Evolutionary conservation across 768 basidiomycete genomes (phyloP), one percentile per base, ranked within the genome.

Genomic region (Termitomyces sp.): DNA sequence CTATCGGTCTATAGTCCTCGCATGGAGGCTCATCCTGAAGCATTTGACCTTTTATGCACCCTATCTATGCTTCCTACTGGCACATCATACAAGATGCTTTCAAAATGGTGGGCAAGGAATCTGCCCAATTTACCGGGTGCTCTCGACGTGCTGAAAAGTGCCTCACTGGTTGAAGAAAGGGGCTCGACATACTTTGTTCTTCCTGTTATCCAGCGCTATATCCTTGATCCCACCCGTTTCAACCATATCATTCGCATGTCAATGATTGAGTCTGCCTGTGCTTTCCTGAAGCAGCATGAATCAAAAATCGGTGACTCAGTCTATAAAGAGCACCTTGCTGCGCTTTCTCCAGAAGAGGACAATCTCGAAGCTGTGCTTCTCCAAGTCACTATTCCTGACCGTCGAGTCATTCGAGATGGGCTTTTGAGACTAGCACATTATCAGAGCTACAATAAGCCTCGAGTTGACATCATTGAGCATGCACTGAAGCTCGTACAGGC

Each of bases 181-280:
- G 33, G n/a, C 1, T 59, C 54, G 1, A 60, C 59, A 3, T 55
- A 54, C 39, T 64, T 39, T 30, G 62, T 66, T 14, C 65, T 58
- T 6, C 66, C 68, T 9, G 66, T 65, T 37, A 58, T 67, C 16
- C 62, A 62, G 34, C 43, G 59, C 4, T 68, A 65, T 42, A 64
- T 67, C 55, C 39, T 53, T 7, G 56, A 56, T 33, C 27, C 55
- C 26, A 26, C 56, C 33, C 62, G 60, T 24, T 59, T 64, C 18
- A 26, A 60, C 4, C 20, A 14, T 1, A 13, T 50, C 0, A 43
- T 63, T 5, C 57, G 44, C 12, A 14, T 42, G 5, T 18, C 40
- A 24, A n/a, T n/a, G n/a, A n/a, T n/a, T n/a, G n/a, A n/a, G n/a
- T n/a, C n/a, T n/a, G n/a, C n/a, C n/a, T n/a, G 62, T 50, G 10